Percentiles rank a stretch among this genome's conserved stretches.
Conservation (phyloP, 2,329 filamentous ascomycete species). For the Cladophialophora carrionii region DNA sequence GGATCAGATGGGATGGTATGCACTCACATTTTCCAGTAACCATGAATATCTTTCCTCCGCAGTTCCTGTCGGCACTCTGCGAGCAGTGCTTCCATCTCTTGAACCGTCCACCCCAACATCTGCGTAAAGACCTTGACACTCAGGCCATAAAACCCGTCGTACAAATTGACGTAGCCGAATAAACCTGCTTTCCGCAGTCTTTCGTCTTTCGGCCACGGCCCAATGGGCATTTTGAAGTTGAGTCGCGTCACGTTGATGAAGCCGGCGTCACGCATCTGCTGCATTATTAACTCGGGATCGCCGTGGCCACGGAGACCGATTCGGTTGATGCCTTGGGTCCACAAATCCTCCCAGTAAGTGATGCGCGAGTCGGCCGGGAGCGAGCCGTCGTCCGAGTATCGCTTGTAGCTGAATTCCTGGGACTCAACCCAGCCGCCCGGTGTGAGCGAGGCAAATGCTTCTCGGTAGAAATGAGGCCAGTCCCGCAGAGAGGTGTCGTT, state of each 20-base stretch:
- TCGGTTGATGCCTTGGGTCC: neutral
- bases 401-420: neutral
- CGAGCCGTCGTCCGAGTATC: neutral
- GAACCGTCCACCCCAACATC: conserved; percentile 38
- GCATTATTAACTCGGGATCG: neutral
- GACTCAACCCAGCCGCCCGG: neutral
- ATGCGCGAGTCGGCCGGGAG: neutral
- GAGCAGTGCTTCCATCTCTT: conserved; percentile 33
- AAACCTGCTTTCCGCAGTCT: neutral
- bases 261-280: neutral
- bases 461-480: neutral
- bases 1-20: neutral
- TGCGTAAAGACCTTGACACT: conserved; percentile 39
- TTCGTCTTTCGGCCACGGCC: neutral
- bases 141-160: conserved; percentile 39
- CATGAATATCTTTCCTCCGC: neutral
- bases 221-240: neutral
- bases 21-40: neutral
- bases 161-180: conserved; percentile 16
- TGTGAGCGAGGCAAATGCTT: neutral
- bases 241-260: neutral
- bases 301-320: neutral
- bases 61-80: neutral
- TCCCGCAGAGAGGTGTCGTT: neutral
- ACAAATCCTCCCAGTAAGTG: neutral